A percentile compares a stretch with the other conserved stretches of the same genome.
These are phyloP conservation scores for Diospyros lotus DNA, from an alignment of 148 eudicot species.

Conservation along the genomic window DNA sequence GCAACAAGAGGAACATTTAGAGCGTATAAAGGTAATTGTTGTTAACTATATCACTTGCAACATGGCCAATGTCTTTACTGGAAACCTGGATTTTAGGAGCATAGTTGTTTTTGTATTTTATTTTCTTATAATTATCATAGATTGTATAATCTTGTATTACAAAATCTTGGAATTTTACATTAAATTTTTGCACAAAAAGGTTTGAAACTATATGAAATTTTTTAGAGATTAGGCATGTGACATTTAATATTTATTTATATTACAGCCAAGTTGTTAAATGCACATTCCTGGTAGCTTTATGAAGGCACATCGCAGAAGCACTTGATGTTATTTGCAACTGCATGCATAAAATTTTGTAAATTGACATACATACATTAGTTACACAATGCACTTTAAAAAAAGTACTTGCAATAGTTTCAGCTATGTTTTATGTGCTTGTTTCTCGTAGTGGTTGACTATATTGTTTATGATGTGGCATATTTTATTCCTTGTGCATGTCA, in stretches of 20 bases:
- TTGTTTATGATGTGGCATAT: too few species aligned
- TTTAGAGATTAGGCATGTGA: background rate
- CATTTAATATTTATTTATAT: background rate
- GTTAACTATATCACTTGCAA: background rate
- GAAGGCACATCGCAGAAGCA: background rate
- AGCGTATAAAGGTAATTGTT: conserved; percentile 74
- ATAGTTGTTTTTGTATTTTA: conserved; percentile 2
- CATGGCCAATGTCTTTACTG: background rate
- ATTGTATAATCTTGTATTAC: background rate
- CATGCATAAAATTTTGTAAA: background rate
- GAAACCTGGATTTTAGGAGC: background rate
- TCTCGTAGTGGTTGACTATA: too few species aligned
- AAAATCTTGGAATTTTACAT: background rate
- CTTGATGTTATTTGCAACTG: background rate
- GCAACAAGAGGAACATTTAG: conserved; percentile 77
- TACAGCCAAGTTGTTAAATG: background rate
- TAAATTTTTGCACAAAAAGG: background rate
- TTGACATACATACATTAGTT: background rate
- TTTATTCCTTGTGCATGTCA: too few species aligned
- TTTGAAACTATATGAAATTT: background rate
- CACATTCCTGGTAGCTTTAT: background rate
- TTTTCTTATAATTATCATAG: background rate
- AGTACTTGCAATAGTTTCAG: background rate
- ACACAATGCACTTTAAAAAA: background rate
- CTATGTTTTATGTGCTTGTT: background rate